phyloP scores from a whole-genome alignment of 164 flowering plant genomes.

The Euptelea pleiosperma region DNA sequence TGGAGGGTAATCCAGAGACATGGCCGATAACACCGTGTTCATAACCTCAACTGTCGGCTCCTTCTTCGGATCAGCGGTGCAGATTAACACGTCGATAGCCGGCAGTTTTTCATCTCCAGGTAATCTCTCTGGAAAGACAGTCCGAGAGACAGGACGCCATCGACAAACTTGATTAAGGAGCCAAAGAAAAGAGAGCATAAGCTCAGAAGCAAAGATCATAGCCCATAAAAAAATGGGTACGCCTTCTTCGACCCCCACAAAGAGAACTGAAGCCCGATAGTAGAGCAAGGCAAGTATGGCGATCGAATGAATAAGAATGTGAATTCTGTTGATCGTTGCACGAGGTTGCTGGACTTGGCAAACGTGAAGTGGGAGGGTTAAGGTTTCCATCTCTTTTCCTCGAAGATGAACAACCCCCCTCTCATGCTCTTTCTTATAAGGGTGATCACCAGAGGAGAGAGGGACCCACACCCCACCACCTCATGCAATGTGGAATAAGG shows the following conservation, averaged over 20 bases:
- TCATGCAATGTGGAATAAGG: too few relatives aligned
- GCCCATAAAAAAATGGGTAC: slow-evolving; percentile 21
- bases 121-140: slow-evolving; percentile 40
- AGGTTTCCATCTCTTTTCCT: background rate
- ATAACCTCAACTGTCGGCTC: slow-evolving; percentile 53
- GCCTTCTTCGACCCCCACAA: too few relatives aligned
- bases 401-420: too few relatives aligned
- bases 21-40: slow-evolving; percentile 71
- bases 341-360: slow-evolving; percentile 8
- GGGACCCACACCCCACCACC: too few relatives aligned
- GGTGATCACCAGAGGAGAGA: too few relatives aligned
- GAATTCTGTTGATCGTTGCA: slow-evolving; percentile 11
- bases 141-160: slow-evolving; percentile 47
- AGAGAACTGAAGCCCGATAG: slow-evolving; percentile 12
- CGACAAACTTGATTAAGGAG: slow-evolving; percentile 34
- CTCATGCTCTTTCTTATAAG: too few relatives aligned
- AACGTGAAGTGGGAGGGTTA: background rate
- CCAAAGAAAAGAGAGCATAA: slow-evolving; percentile 46
- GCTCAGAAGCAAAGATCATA: slow-evolving; percentile 38
- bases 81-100: slow-evolving; percentile 52
- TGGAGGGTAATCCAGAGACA: slow-evolving; percentile 65
- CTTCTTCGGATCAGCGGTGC: slow-evolving; percentile 57
- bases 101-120: slow-evolving; percentile 41
- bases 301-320: background rate
- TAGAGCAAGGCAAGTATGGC: slow-evolving; percentile 11